A percentile compares a stretch with the other conserved stretches of the same genome.
Evolutionary conservation across 208 protist species (phyloP).

Genomic region (Trypanosoma conorhini): DNA sequence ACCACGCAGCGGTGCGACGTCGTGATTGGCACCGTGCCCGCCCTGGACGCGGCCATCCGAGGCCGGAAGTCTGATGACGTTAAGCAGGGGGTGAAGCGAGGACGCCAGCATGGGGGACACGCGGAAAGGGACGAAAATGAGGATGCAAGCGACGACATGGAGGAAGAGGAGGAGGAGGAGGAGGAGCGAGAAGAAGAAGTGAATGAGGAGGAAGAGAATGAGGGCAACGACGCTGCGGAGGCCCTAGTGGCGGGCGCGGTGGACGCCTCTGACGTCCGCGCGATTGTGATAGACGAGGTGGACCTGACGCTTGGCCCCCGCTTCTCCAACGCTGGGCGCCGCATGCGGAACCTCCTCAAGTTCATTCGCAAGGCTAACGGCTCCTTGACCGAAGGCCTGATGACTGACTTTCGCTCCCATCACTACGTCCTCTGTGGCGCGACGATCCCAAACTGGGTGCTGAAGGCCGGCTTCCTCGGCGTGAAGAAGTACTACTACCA

Average conservation of each 20-base stretch:
- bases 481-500: conserved; percentile 94
- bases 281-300: conserved; percentile 89
- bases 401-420: conserved; percentile 81
- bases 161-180: conserved; percentile 32
- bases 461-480: conserved; percentile 89
- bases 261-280: conserved; percentile 57
- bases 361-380: conserved; percentile 77
- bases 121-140: conserved; percentile 22
- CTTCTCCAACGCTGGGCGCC: conserved; percentile 82
- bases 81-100: conserved; percentile 28
- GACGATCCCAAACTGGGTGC: conserved; percentile 91
- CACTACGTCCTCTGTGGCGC: conserved; percentile 92
- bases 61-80: conserved; percentile 28
- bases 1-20: conserved; percentile 48
- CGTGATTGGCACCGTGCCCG: conserved; percentile 72
- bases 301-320: conserved; percentile 86
- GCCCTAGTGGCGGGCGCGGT: conserved; percentile 29
- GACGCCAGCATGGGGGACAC: conserved; percentile 35
- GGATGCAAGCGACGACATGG: conserved; percentile 20
- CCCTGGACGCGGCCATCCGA: conserved; percentile 77
- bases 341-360: conserved; percentile 88
- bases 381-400: conserved; percentile 59
- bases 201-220: conserved; percentile 19
- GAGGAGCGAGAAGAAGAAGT: conserved; percentile 11
- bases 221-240: conserved; percentile 8